Conservation (phyloP, 2,329 filamentous ascomycete species). For the Alternaria panax region DNA sequence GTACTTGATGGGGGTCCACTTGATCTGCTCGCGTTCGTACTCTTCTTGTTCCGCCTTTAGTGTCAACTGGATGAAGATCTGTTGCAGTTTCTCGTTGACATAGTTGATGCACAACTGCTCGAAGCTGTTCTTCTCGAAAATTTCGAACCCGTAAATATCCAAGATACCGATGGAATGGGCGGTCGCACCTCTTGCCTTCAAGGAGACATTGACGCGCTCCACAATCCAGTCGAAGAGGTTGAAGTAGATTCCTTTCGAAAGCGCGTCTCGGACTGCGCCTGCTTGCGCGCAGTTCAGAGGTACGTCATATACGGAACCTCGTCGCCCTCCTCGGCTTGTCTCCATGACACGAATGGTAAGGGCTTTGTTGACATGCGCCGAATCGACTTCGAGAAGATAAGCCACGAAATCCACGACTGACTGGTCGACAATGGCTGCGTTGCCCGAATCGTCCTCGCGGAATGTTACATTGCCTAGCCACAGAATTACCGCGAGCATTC, state of each 20-base stretch:
- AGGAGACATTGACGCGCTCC: conserved; percentile 84
- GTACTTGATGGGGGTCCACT: conserved; percentile 99
- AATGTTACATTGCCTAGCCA: conserved; percentile 97
- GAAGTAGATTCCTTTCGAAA: conserved; percentile 95
- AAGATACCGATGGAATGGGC: conserved; percentile 92
- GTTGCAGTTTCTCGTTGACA: conserved; percentile 98
- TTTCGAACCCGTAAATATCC: conserved; percentile 99
- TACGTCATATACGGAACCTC: conserved; percentile 73
- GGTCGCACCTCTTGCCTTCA: conserved; percentile 78
- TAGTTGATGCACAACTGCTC: conserved; percentile 99
- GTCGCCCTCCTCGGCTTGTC: conserved; percentile 69
- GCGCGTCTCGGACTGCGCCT: conserved; percentile 82
- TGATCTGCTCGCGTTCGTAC: conserved; percentile 92
- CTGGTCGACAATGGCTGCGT: conserved; percentile 84
- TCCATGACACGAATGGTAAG: conserved; percentile 89
- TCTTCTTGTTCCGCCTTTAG: conserved; percentile 97
- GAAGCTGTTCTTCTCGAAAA: conserved; percentile 98
- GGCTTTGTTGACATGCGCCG: conserved; percentile 80
- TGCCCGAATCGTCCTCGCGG: conserved; percentile 84
- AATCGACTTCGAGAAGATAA: conserved; percentile 88
- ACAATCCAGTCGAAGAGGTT: conserved; percentile 99
- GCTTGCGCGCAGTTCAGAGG: conserved; percentile 90
- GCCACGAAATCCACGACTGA: conserved; percentile 94
- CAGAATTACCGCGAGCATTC: conserved; percentile 87
- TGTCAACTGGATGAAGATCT: conserved; percentile 98